These are phyloP conservation scores for Nymphaea thermarum DNA, from an alignment of 164 flowering plant genomes.

Conservation along the genomic window DNA sequence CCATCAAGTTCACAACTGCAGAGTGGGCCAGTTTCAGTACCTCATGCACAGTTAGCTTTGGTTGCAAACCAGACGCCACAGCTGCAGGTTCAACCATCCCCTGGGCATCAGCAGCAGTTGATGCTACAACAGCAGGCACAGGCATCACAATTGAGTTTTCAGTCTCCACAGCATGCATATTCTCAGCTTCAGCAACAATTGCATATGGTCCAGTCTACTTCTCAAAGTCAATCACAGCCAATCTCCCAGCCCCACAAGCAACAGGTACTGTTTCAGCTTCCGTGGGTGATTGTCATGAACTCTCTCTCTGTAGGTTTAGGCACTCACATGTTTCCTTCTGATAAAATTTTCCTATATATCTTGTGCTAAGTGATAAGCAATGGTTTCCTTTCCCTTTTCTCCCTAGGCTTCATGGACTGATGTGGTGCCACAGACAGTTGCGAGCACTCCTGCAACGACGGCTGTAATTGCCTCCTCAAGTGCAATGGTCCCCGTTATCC, in stretches of 20 bases:
- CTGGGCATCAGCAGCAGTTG: slow-evolving; percentile 72
- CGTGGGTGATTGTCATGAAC: not conserved
- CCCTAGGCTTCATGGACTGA: slow-evolving; percentile 55
- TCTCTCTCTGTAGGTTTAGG: not conserved
- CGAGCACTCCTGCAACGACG: slow-evolving; percentile 28
- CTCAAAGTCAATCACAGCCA: slow-evolving; percentile 32
- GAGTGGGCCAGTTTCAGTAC: slow-evolving; percentile 15
- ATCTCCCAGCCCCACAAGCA: slow-evolving; percentile 34
- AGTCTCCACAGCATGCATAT: slow-evolving; percentile 84
- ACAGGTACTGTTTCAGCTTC: slow-evolving; percentile 39
- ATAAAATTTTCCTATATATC: too few species aligned
- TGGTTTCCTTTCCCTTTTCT: not conserved
- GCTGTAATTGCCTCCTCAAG: slow-evolving; percentile 32
- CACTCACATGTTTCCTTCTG: not conserved
- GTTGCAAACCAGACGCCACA: slow-evolving; percentile 33
- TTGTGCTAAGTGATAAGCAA: too few species aligned
- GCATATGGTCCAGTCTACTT: slow-evolving; percentile 43
- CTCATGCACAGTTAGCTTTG: slow-evolving; percentile 31
- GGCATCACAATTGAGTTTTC: slow-evolving; percentile 69
- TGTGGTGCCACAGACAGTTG: slow-evolving; percentile 24
- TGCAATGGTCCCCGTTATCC: slow-evolving; percentile 20
- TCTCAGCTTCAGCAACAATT: slow-evolving; percentile 91
- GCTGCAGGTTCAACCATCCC: slow-evolving; percentile 46
- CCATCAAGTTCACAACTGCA: slow-evolving; percentile 27
- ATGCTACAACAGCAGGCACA: slow-evolving; percentile 70